Evolutionary conservation across 164 flowering plant species (phyloP).

Genomic region (Paratinospora sagittata): DNA sequence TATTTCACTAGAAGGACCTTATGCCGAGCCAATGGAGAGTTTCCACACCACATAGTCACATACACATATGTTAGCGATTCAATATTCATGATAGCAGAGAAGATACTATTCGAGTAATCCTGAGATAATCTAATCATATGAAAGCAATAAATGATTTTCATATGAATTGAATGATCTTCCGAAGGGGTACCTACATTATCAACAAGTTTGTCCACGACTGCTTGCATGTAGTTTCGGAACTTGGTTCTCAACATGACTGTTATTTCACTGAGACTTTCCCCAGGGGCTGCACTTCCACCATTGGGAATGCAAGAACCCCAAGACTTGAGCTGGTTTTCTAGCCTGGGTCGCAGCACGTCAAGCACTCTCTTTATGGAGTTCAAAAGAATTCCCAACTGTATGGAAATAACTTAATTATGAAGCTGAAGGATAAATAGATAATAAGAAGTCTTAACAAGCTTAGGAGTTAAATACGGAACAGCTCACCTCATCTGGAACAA

Average conservation of each 20-base stretch:
- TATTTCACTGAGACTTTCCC: constrained; percentile 86
- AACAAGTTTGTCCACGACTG: constrained; percentile 75
- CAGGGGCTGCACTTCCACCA: constrained; percentile 61
- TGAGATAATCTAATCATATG: too few species aligned
- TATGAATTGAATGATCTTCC: constrained; percentile 5
- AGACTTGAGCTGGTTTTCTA: constrained; percentile 66
- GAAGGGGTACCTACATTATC: constrained; percentile 66
- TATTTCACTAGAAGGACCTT: too few species aligned
- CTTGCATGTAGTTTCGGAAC: constrained; percentile 82
- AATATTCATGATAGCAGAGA: too few species aligned
- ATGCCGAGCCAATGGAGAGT: too few species aligned
- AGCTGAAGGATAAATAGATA: constrained; percentile 2
- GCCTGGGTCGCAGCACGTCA: constrained; percentile 73
- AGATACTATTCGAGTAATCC: too few species aligned
- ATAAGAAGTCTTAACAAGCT: background rate
- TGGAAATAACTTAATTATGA: constrained; percentile 14
- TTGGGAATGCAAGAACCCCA: constrained; percentile 82
- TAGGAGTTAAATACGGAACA: background rate
- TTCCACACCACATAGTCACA: too few species aligned
- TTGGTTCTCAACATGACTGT: constrained; percentile 90
- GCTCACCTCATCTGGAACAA: constrained; percentile 74
- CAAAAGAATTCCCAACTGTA: constrained; percentile 76
- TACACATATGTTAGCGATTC: too few species aligned
- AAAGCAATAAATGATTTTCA: too few species aligned
- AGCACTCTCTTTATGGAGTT: constrained; percentile 94